phyloP scores from a whole-genome alignment of 108 stramenopile genomes.

The Mediolabrus comicus region DNA sequence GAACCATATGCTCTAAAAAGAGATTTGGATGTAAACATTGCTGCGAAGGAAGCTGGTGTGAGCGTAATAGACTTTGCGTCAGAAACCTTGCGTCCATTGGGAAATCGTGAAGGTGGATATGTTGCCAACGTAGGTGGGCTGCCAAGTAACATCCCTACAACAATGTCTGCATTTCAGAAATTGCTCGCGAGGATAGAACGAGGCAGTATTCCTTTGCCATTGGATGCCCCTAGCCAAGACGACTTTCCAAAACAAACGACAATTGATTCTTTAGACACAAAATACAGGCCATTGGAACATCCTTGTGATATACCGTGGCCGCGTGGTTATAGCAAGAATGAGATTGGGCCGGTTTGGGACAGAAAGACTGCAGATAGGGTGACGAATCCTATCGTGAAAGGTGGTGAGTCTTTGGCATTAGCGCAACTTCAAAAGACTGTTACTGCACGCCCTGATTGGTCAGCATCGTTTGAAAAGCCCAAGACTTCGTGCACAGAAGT shows the following conservation, averaged over 20 bases:
- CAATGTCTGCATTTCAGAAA: slow-evolving; percentile 60
- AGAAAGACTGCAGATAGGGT: slow-evolving; percentile 44
- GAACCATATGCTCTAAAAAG: slow-evolving; percentile 63
- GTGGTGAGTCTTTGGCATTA: slow-evolving; percentile 64
- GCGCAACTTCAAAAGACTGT: slow-evolving; percentile 49
- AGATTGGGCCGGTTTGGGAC: slow-evolving; percentile 62
- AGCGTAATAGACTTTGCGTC: slow-evolving; percentile 42
- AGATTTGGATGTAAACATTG: slow-evolving; percentile 61
- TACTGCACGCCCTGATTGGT: slow-evolving; percentile 36
- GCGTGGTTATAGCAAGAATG: slow-evolving; percentile 35
- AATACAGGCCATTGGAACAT: slow-evolving; percentile 45
- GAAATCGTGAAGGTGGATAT: slow-evolving; percentile 28
- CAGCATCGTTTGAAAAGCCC: slow-evolving; percentile 94
- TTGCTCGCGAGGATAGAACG: slow-evolving; percentile 44
- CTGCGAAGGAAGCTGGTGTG: slow-evolving; percentile 43
- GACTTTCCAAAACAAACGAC: slow-evolving; percentile 19
- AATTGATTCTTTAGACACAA: slow-evolving; percentile 7
- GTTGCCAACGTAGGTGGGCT: slow-evolving; percentile 34
- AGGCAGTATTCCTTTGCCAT: slow-evolving; percentile 35
- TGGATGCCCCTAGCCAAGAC: slow-evolving; percentile 18
- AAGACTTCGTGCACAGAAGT: slow-evolving; percentile 86
- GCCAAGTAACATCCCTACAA: slow-evolving; percentile 34
- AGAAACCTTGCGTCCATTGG: slow-evolving; percentile 52
- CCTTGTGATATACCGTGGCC: slow-evolving; percentile 66
- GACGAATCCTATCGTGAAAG: slow-evolving; percentile 29